phyloP scores from a whole-genome alignment of 2,329 filamentous ascomycete species.

The Rhexocercosporidium sp. region DNA sequence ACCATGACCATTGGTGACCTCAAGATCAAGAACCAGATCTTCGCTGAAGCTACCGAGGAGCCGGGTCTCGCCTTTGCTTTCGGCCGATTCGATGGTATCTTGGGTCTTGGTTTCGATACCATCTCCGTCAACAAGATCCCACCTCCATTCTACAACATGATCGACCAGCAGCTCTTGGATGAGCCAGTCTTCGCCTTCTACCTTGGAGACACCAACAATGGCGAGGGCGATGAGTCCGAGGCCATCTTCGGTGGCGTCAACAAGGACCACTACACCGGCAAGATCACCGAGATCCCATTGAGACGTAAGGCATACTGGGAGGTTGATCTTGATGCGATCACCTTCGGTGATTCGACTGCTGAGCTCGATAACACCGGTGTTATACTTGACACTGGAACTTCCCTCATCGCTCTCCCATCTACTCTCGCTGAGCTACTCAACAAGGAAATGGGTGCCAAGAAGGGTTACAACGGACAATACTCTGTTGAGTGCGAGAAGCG shows the following conservation, averaged over 20 bases:
- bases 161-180: conserved; percentile 88
- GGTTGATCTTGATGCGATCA: conserved; percentile 92
- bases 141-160: conserved; percentile 95
- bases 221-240: conserved; percentile 77
- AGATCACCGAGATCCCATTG: conserved; percentile 91
- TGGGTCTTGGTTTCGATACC: conserved; percentile 91
- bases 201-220: conserved; percentile 74
- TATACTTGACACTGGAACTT: conserved; percentile 98
- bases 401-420: conserved; percentile 91
- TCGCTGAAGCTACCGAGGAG: conserved; percentile 94
- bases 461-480: conserved; percentile 97
- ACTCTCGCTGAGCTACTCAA: conserved; percentile 95
- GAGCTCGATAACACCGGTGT: conserved; percentile 94
- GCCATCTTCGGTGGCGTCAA: conserved; percentile 90
- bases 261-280: conserved; percentile 78
- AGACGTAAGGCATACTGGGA: conserved; percentile 99
- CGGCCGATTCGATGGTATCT: conserved; percentile 94
- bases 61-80: conserved; percentile 98
- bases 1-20: conserved; percentile 86
- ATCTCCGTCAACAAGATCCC: conserved; percentile 97
- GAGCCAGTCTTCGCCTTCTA: conserved; percentile 97
- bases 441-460: conserved; percentile 97
- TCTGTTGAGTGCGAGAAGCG: conserved; percentile 88
- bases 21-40: conserved; percentile 86
- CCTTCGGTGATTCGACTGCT: conserved; percentile 83